Conservation (phyloP, 495 filamentous ascomycete genomes). For the Cercophora newfieldiana region DNA sequence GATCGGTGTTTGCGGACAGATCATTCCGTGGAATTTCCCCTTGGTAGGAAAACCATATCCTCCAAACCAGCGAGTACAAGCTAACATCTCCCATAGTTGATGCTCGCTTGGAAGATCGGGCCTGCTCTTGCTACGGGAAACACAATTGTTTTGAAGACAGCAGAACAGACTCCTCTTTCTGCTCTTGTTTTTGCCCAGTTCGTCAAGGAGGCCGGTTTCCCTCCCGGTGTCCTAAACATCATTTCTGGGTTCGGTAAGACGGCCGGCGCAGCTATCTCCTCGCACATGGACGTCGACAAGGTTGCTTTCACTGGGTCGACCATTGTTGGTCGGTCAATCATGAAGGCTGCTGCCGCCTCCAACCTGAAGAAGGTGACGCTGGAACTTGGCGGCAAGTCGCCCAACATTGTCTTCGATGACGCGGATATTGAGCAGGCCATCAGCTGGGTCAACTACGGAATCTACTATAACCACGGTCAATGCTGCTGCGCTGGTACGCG, state of each 20-base stretch:
- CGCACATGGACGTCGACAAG: constrained; percentile 98
- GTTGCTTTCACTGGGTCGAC: constrained; percentile 97
- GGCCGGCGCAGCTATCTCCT: constrained; percentile 87
- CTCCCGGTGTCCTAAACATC: constrained; percentile 91
- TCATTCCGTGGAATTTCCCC: constrained; percentile 99
- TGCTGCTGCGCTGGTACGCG: constrained; percentile 97
- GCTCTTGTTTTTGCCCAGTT: constrained; percentile 77
- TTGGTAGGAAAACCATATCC: too few relatives aligned
- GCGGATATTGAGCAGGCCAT: constrained; percentile 95
- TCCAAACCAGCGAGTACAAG: too few relatives aligned
- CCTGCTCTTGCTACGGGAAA: constrained; percentile 90
- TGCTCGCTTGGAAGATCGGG: constrained; percentile 98
- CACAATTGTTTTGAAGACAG: constrained; percentile 87
- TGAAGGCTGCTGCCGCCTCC: constrained; percentile 92
- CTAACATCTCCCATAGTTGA: constrained; percentile 60
- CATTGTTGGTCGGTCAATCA: constrained; percentile 82
- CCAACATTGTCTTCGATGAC: constrained; percentile 96
- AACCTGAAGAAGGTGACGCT: constrained; percentile 99
- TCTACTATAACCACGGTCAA: constrained; percentile 99
- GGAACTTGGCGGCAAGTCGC: constrained; percentile 96
- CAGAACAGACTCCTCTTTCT: constrained; percentile 94
- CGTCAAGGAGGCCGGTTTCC: constrained; percentile 94
- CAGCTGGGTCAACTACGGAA: constrained; percentile 97
- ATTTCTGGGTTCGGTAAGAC: constrained; percentile 88
- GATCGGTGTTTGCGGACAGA: constrained; percentile 91